phyloP scores from a whole-genome alignment of 139 green algal species.

The Tetradesmus lagerheimii region DNA sequence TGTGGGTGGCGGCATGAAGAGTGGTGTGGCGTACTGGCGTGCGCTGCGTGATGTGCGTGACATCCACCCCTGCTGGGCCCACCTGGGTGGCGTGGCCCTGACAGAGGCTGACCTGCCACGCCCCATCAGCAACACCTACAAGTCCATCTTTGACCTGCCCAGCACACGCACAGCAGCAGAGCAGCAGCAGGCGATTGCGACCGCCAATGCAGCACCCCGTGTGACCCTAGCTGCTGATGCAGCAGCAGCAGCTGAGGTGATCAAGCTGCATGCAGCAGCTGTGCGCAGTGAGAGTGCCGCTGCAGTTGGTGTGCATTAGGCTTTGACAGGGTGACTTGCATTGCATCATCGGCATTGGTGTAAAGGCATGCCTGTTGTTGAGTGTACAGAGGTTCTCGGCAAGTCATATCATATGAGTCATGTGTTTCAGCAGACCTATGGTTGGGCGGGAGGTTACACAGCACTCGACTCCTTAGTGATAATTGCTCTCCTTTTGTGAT shows the following conservation, averaged over 20 bases:
- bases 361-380: too few species aligned
- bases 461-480: too few species aligned
- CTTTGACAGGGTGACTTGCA: neutral
- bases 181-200: neutral
- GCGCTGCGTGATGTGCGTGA: constrained; percentile 60
- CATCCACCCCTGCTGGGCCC: constrained; percentile 64
- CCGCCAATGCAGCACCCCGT: neutral
- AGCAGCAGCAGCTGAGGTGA: neutral
- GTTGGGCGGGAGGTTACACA: too few species aligned
- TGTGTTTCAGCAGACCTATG: too few species aligned
- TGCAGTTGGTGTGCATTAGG: neutral
- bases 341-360: too few species aligned
- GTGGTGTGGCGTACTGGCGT: constrained; percentile 51
- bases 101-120: constrained; percentile 48
- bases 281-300: neutral
- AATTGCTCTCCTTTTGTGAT: too few species aligned
- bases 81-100: constrained; percentile 35
- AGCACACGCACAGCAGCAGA: constrained; percentile 26
- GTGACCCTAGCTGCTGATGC: neutral
- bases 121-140: constrained; percentile 46
- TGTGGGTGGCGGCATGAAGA: constrained; percentile 58
- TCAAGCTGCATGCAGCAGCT: neutral
- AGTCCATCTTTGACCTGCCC: constrained; percentile 44
- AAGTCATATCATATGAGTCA: too few species aligned
- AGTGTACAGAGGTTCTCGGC: too few species aligned